These are phyloP conservation scores for Podospora tetraspora DNA, from an alignment of 495 filamentous ascomycete species.

Conservation along the genomic window DNA sequence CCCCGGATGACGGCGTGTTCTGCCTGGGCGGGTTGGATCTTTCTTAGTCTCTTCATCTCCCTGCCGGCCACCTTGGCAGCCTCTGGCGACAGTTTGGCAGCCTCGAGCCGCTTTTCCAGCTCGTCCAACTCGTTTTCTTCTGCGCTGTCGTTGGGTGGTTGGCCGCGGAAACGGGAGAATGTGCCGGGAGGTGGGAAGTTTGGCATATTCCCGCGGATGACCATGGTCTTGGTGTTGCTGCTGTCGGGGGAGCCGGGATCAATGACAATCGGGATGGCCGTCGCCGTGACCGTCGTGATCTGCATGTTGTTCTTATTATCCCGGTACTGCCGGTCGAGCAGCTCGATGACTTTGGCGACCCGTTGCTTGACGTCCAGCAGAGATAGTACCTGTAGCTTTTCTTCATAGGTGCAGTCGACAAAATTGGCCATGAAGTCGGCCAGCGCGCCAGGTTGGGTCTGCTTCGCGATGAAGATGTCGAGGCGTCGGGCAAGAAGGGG, in stretches of 20 bases:
- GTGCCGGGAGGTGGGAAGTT: conserved; percentile 42
- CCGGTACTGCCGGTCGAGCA: conserved; percentile 72
- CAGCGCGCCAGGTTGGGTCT: conserved; percentile 79
- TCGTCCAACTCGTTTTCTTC: conserved; percentile 86
- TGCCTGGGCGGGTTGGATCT: conserved; percentile 91
- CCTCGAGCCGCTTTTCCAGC: conserved; percentile 77
- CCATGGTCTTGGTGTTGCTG: conserved; percentile 27
- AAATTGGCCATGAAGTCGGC: conserved; percentile 96
- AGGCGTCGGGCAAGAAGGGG: conserved; percentile 79
- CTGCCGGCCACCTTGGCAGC: conserved; percentile 83
- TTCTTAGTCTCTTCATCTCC: conserved; percentile 81
- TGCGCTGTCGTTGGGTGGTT: conserved; percentile 55
- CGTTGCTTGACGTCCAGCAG: conserved; percentile 71
- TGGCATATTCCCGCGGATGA: conserved; percentile 33
- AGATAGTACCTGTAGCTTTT: conserved; percentile 78
- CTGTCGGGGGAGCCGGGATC: conserved; percentile 44
- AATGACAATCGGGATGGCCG: conserved; percentile 48
- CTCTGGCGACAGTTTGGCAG: conserved; percentile 61
- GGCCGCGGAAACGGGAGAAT: conserved; percentile 27
- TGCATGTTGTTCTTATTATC: conserved; percentile 76
- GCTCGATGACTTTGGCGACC: conserved; percentile 70
- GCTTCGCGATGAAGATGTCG: conserved; percentile 75
- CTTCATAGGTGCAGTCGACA: conserved; percentile 75
- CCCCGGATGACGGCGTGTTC: conserved; percentile 90
- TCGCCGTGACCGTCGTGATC: conserved; percentile 64